These are phyloP conservation scores for Candida adriatica DNA, from an alignment of 805 yeast species.

Conservation along the genomic window DNA sequence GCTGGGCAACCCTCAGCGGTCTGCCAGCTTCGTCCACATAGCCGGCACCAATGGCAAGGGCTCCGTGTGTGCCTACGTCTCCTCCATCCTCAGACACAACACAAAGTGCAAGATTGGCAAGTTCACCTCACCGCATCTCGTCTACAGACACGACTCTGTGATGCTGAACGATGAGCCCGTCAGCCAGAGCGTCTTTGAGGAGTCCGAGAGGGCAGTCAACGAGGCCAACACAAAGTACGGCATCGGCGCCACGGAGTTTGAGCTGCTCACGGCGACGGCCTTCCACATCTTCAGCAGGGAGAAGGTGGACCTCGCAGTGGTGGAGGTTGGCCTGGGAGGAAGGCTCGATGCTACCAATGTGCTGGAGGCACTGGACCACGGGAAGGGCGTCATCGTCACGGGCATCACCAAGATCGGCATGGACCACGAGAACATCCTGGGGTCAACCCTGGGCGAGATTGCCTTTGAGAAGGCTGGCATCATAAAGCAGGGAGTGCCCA, in stretches of 20 bases:
- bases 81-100: constrained; percentile 50
- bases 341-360: constrained; percentile 85
- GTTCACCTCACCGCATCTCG: constrained; percentile 85
- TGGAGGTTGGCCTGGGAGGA: constrained; percentile 97
- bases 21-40: constrained; percentile 69
- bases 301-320: constrained; percentile 63
- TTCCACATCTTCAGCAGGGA: constrained; percentile 60
- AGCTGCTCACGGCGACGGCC: constrained; percentile 78
- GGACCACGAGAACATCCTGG: constrained; percentile 79
- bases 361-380: constrained; percentile 26
- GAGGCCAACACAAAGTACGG: constrained; percentile 30
- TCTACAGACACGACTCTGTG: constrained; percentile 70
- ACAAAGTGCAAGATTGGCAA: constrained; percentile 50
- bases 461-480: constrained; percentile 87
- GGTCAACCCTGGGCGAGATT: constrained; percentile 55
- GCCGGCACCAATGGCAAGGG: constrained; percentile 99
- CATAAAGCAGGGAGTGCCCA: constrained; percentile 49
- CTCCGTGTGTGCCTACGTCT: constrained; percentile 77
- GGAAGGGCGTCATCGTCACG: constrained; percentile 44
- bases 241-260: constrained; percentile 82
- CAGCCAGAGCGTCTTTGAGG: constrained; percentile 35
- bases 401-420: constrained; percentile 81
- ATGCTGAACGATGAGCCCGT: constrained; percentile 57
- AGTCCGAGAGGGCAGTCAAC: constrained; percentile 36
- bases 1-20: constrained; percentile 64